Evolutionary conservation across 2,329 filamentous ascomycete genomes (phyloP), one percentile per base, ranked within the genome.

Genomic region (Penicillium sp.): DNA sequence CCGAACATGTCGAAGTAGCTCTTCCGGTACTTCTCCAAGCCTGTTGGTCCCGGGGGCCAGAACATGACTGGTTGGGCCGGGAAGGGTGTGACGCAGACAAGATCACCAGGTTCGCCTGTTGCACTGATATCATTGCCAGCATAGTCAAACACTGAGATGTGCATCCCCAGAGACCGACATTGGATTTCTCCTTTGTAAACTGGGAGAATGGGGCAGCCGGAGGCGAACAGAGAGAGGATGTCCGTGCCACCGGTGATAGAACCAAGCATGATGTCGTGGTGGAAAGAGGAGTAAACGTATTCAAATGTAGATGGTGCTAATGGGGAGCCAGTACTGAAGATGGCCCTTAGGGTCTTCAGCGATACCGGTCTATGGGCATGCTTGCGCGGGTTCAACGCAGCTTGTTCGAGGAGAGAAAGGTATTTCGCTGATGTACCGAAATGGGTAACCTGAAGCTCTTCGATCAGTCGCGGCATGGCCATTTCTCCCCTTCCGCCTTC

Each of bases 161-260:
- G 87, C 89, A 93, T 93, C 21, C 89, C 90, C 3, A 93, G 83
- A 6, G 88, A 89, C 10, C 86, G 85, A 60, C 88, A 90, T 73
- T 93, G 90, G 48, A 93, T 90, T 70, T 92, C 87, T 25, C 90
- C 90, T 1, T 80, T 80, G 62, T 86, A 80, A 21, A 93, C 89
- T 1, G 90, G 89, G 1, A 90, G 79, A 4, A 93, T 80, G 0
- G 89, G 89, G 55, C 89, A 93, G 0, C 92, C 90, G 0, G 91
- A 88, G 43, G 93, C 93, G 69, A 97, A 99, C 35, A 97, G 85
- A 0, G 93, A 96, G 63, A 97, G 91, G 67, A 97, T 97, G 72
- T 99, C 94, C 3, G 93, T 97, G 49, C 93, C 94, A 38, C 94
- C 94, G 0, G 93, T 97, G 69, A 99, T 97, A 56, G 90, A 96